Evolutionary conservation across 129 eudicot species (phyloP), one percentile per base, ranked within the genome.

Genomic region (Helichrysum umbraculigerum): DNA sequence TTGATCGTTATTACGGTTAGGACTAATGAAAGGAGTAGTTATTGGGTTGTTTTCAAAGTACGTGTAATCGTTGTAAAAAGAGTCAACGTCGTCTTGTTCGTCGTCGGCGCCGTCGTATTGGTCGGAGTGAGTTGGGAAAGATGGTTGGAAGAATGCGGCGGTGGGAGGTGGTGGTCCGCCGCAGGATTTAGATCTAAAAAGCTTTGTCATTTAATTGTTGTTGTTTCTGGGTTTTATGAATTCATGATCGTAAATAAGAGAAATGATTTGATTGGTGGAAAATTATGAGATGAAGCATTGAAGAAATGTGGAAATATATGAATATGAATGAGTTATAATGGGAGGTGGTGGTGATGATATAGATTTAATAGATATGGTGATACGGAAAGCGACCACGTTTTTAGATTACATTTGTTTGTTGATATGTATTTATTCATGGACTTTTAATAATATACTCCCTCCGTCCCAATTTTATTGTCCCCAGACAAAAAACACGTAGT

Each of bases 121-220:
- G n/a, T n/a, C n/a, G n/a, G n/a, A n/a, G n/a, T n/a, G 80, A 20
- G 47, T 66, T 1, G 82, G 79, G 28, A 86, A 82, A 22, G 65
- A 25, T 41, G 65, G 7, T 19, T 71, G 79, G 54, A 77, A 79
- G 72, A 82, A 64, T 17, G 66, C 39, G 75, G 75, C 33, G 71
- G 72, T 61, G 44, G 84, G 66, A 32, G 66, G 71, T 19, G 83
- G 74, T 15, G 61, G 70, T 66, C 79, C 62, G 41, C 87, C 64
- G 68, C 82, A 81, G 5, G 98, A 90, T 74, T 86, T 90, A 81
- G 97, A 90, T 85, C 93, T 88, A 82, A 90, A 87, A 50, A 93
- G 87, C 17, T 79, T 82, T 32, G 93, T 79, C 98, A 92, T 92
- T 11, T 67, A 65, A 15, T 22, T 59, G 25, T 66, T 62, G 33